These are phyloP conservation scores for Alternaria sp. DNA, from an alignment of 2,329 filamentous ascomycete species.

Conservation along the genomic window DNA sequence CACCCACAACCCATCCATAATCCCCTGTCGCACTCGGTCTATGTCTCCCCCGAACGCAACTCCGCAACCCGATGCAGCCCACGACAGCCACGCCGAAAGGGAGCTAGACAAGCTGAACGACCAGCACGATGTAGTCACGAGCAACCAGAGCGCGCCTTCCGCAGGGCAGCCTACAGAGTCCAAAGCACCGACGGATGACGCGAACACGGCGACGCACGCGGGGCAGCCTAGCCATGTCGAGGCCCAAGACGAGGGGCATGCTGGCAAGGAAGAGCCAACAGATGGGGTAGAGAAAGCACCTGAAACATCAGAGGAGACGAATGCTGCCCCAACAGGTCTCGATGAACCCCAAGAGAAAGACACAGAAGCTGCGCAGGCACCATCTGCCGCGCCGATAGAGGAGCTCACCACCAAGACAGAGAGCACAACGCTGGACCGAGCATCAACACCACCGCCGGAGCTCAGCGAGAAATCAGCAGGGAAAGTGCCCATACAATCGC, in stretches of 20 bases:
- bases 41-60: conserved; percentile 45
- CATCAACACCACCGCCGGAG: conserved; percentile 30
- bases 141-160: neutral
- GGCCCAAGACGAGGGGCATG: conserved; percentile 10
- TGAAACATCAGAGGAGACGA: neutral
- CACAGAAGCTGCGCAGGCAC: conserved; percentile 4
- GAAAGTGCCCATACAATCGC: conserved; percentile 40
- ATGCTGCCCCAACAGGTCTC: neutral
- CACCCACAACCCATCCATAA: neutral
- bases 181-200: neutral
- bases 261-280: conserved; percentile 2
- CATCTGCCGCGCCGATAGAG: conserved; percentile 17
- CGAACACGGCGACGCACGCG: conserved; percentile 19
- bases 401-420: conserved; percentile 28
- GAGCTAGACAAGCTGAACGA: conserved; percentile 23
- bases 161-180: neutral
- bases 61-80: conserved; percentile 40
- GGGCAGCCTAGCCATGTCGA: conserved; percentile 25
- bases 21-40: conserved; percentile 32
- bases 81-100: conserved; percentile 23
- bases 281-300: neutral
- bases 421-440: conserved; percentile 10
- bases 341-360: neutral
- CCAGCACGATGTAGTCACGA: conserved; percentile 7
- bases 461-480: conserved; percentile 30